Base-by-base conservation (phyloP, 345 rosid genomes). In the Hibiscus trionum region DNA sequence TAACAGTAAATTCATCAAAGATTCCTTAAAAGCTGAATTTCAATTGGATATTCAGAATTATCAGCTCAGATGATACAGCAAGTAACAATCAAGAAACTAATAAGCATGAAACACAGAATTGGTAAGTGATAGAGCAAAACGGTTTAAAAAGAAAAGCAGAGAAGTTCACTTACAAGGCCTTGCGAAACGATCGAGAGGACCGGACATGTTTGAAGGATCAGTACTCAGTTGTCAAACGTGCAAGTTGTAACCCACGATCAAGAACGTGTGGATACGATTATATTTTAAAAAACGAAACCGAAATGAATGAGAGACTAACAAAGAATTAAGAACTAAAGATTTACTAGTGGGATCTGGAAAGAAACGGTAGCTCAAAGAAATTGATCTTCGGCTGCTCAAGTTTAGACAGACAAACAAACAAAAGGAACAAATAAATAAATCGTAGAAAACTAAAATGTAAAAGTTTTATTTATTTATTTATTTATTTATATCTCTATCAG, bases 131-230 rank as follows among this genome's bases (percentile, higher is more conserved):
- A 0, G 10, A 21, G 11, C 1, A 19, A 39, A 19, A 10, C 11
- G 9, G 26, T 10, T 61, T 31, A 17, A 59, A 42, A 21, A 21
- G 52, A 26, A 49, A 19, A 63, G 27, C 66, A 26, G 27, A 61
- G 46, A 47, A n/a, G 49, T 21, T 42, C 31, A 77, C 96, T 92
- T 72, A 92, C 97, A 88, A 60, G 93, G 88, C 42, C 77, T 82
- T 0, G 89, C 88, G 66, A 88, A 75, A 17, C 81, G 85, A 80
- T 91, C 94, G 46, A 88, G 78, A 14, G 89, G 80, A 63, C 87
- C 82, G 2, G 96, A 86, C 96, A 90, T 90, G 73, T 19, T 55
- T 52, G 69, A 15, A 57, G 39, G 27, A 73, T 61, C 26, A 8
- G 14, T 17, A 3, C 2, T 11, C 74, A 29, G 66, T 26, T n/a